These are phyloP conservation scores for Porogramme epimiltina DNA, from an alignment of 1,284 basidiomycete species.

Conservation along the genomic window DNA sequence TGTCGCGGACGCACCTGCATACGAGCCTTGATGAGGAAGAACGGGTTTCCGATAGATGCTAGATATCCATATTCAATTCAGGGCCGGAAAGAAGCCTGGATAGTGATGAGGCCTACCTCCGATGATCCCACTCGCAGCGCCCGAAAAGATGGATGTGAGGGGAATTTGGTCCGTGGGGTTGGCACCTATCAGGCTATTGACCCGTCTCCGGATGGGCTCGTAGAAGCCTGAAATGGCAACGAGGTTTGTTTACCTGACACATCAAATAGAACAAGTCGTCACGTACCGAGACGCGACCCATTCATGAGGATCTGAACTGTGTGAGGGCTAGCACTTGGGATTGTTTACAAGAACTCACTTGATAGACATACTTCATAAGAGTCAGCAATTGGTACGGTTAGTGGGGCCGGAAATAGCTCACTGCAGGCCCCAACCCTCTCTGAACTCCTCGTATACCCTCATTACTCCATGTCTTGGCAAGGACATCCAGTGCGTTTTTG, in stretches of 20 bases:
- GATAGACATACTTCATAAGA: conserved; percentile 77
- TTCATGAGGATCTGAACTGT: conserved; percentile 81
- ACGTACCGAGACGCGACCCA: conserved; percentile 87
- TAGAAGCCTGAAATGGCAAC: conserved; percentile 85
- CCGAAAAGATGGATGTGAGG: conserved; percentile 79
- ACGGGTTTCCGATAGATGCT: conserved; percentile 80
- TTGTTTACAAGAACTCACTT: conserved; percentile 49
- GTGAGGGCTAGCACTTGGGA: conserved; percentile 2
- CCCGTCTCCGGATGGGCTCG: conserved; percentile 81
- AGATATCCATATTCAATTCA: background rate
- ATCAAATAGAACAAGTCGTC: background rate
- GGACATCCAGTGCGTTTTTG: conserved; percentile 85
- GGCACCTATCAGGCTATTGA: conserved; percentile 75
- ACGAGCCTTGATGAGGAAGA: conserved; percentile 96
- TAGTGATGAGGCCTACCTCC: conserved; percentile 57
- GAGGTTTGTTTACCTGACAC: too few relatives aligned
- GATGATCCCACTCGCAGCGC: conserved; percentile 87
- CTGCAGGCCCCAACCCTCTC: conserved; percentile 87
- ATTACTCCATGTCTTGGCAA: conserved; percentile 87
- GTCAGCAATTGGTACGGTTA: too few relatives aligned
- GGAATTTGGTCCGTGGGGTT: conserved; percentile 67
- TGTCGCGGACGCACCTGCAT: conserved; percentile 76
- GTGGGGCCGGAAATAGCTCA: conserved; percentile 44
- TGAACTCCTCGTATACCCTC: conserved; percentile 93
- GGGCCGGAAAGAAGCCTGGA: background rate